These are phyloP conservation scores for Marasmius fiardii DNA, from an alignment of 1,284 basidiomycete species.

Conservation along the genomic window DNA sequence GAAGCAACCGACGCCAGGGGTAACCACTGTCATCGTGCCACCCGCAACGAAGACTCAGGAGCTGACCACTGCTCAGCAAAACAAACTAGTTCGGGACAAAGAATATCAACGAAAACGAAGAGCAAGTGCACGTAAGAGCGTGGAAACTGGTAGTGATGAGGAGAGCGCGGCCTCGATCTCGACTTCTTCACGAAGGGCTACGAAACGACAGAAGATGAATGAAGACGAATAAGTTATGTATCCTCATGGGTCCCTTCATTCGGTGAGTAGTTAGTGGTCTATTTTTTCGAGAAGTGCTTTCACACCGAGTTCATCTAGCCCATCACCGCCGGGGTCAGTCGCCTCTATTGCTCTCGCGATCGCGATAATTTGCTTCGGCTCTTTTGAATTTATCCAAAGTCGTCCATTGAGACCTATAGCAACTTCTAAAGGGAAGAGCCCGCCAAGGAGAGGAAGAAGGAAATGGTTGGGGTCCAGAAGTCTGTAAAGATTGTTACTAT, in stretches of 20 bases:
- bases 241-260: neutral
- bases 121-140: constrained; percentile 54
- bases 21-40: constrained; percentile 72
- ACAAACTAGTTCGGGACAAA: constrained; percentile 62
- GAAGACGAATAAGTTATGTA: constrained; percentile 43
- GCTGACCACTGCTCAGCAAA: constrained; percentile 64
- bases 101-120: constrained; percentile 76
- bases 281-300: constrained; percentile 53
- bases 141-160: constrained; percentile 63
- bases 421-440: constrained; percentile 71
- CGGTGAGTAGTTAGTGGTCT: constrained; percentile 37
- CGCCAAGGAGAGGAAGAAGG: constrained; percentile 69
- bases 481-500: constrained; percentile 33
- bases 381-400: constrained; percentile 75
- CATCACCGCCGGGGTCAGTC: constrained; percentile 65
- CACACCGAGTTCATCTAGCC: constrained; percentile 47
- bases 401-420: constrained; percentile 82
- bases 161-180: constrained; percentile 51
- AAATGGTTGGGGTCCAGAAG: constrained; percentile 73
- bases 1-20: constrained; percentile 58
- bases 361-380: constrained; percentile 64
- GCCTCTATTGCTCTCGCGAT: constrained; percentile 68
- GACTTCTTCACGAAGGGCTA: constrained; percentile 44
- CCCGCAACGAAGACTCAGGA: constrained; percentile 64
- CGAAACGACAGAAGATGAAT: constrained; percentile 58